These are phyloP conservation scores for Xylariales sp. DNA, from an alignment of 2,329 filamentous ascomycete genomes.

Conservation along the genomic window DNA sequence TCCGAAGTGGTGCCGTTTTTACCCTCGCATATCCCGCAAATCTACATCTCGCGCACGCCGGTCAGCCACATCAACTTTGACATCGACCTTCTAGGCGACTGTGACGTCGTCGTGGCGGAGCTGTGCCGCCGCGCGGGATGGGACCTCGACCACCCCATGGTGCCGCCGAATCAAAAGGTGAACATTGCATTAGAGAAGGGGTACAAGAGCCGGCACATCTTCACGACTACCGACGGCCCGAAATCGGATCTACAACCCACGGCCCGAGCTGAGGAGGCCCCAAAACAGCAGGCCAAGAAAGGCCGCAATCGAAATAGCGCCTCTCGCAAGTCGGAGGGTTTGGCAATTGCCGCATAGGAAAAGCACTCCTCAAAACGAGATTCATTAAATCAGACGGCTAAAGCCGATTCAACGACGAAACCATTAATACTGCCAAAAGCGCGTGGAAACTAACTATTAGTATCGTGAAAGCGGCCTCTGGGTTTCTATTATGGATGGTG, in stretches of 20 bases:
- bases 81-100: constrained; percentile 94
- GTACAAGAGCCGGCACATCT: constrained; percentile 58
- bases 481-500: constrained; percentile 17
- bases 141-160: constrained; percentile 85
- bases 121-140: constrained; percentile 85
- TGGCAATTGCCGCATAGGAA: constrained; percentile 18
- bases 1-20: constrained; percentile 88
- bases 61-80: constrained; percentile 94
- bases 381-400: background rate
- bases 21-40: constrained; percentile 83
- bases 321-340: constrained; percentile 27
- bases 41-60: constrained; percentile 88
- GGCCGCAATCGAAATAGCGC: constrained; percentile 28
- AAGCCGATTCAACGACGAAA: background rate
- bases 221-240: constrained; percentile 43
- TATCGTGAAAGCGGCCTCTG: background rate
- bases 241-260: background rate
- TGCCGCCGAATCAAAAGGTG: constrained; percentile 73
- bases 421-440: background rate
- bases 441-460: background rate
- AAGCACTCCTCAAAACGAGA: background rate
- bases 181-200: constrained; percentile 64
- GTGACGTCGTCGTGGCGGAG: constrained; percentile 89
- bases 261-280: constrained; percentile 3
- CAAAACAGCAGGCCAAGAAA: constrained; percentile 19